phyloP scores from a whole-genome alignment of 345 rosid genomes.

The Erodium maritimum region DNA sequence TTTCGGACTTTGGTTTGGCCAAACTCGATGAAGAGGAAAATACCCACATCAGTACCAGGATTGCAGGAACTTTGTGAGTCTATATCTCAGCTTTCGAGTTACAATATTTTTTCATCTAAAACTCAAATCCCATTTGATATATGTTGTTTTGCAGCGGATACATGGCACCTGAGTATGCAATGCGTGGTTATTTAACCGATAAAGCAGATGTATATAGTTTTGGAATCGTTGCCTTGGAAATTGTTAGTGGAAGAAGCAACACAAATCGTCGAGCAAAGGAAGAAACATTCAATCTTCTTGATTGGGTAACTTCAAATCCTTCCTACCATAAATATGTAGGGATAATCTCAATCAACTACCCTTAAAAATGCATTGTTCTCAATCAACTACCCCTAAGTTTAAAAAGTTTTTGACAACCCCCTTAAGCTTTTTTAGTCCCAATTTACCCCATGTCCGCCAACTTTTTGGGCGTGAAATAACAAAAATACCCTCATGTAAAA shows the following conservation, averaged over 20 bases:
- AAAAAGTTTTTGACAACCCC: no score
- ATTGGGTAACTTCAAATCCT: conserved; percentile 15
- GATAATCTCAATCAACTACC: no score
- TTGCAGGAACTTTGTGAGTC: conserved; percentile 56
- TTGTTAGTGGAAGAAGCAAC: conserved; percentile 19
- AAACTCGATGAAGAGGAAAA: conserved; percentile 51
- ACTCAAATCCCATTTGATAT: not conserved
- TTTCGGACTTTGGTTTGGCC: conserved; percentile 63
- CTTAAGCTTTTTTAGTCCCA: no score
- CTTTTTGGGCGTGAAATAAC: no score
- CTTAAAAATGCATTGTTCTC: no score
- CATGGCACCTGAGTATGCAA: conserved; percentile 28
- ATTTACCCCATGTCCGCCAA: no score
- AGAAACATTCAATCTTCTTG: conserved; percentile 12
- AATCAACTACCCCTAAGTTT: no score
- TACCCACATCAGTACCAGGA: conserved; percentile 49
- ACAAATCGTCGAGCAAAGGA: conserved; percentile 3
- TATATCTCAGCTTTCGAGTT: not conserved
- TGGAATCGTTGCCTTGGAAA: conserved; percentile 21
- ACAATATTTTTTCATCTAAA: not conserved
- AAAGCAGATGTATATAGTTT: conserved; percentile 29
- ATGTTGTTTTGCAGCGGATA: conserved; percentile 18
- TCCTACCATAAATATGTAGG: no score
- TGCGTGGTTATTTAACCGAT: conserved; percentile 18
- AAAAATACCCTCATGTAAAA: no score